Conservation (phyloP, 306 rosid genomes). For the Carpinus fangiana region DNA sequence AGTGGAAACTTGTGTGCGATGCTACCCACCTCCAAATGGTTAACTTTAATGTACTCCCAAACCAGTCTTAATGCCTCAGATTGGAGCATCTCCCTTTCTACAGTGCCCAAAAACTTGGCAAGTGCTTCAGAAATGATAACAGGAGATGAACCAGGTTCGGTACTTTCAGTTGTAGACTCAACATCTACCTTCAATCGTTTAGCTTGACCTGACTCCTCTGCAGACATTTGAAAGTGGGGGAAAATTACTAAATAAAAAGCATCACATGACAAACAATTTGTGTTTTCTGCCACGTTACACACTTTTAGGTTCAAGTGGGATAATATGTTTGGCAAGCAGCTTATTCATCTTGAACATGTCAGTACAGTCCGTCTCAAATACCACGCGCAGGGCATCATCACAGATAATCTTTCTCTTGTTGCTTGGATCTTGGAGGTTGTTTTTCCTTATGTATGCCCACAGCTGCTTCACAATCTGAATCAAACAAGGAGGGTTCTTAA, state of each 20-base stretch:
- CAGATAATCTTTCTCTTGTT: constrained; percentile 88
- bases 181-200: constrained; percentile 57
- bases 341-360: constrained; percentile 96
- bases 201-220: constrained; percentile 60
- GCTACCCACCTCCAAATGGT: constrained; percentile 65
- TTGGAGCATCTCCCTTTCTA: constrained; percentile 64
- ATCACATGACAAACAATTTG: background rate
- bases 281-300: constrained; percentile 23
- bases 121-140: constrained; percentile 73
- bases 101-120: constrained; percentile 64
- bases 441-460: constrained; percentile 90
- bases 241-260: constrained; percentile 8
- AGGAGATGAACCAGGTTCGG: constrained; percentile 44
- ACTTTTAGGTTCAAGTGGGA: constrained; percentile 71
- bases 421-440: constrained; percentile 89
- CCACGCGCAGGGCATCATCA: constrained; percentile 73
- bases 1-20: constrained; percentile 2
- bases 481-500: constrained; percentile 8
- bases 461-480: constrained; percentile 86
- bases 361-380: constrained; percentile 84
- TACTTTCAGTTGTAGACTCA: constrained; percentile 43
- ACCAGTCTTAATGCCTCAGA: constrained; percentile 70
- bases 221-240: constrained; percentile 9
- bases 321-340: constrained; percentile 79
- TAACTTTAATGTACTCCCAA: constrained; percentile 73